phyloP scores from a whole-genome alignment of 805 yeast genomes.

The Saccharomyces cerevisiae region DNA sequence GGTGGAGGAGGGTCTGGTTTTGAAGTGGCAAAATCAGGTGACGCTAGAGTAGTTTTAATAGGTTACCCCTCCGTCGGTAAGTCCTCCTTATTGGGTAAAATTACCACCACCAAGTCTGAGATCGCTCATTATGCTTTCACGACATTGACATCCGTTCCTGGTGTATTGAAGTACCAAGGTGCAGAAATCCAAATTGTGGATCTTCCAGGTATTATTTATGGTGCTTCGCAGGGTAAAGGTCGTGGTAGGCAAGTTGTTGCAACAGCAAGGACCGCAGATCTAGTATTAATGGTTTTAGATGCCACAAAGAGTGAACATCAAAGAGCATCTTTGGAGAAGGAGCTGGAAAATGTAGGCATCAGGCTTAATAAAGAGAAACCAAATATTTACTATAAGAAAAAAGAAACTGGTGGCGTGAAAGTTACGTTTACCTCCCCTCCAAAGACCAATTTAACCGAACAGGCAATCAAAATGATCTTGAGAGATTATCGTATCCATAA shows the following conservation, averaged over 20 bases:
- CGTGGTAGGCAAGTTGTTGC: conserved; percentile 96
- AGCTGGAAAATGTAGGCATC: conserved; percentile 89
- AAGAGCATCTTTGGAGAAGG: conserved; percentile 75
- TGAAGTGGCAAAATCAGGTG: conserved; percentile 92
- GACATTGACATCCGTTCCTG: conserved; percentile 93
- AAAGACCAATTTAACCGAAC: conserved; percentile 62
- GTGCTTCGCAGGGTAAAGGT: conserved; percentile 95
- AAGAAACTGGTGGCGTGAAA: conserved; percentile 88
- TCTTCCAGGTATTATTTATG: conserved; percentile 93
- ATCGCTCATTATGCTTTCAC: conserved; percentile 94
- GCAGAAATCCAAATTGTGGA: conserved; percentile 97
- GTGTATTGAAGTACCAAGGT: conserved; percentile 89
- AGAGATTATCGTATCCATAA: conserved; percentile 86
- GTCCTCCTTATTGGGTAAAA: conserved; percentile 78
- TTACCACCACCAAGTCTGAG: conserved; percentile 89
- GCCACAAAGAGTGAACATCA: conserved; percentile 93
- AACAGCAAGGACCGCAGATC: conserved; percentile 90
- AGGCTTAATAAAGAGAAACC: conserved; percentile 78
- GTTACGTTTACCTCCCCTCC: conserved; percentile 77
- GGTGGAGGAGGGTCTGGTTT: conserved; percentile 80
- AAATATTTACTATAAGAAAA: conserved; percentile 62
- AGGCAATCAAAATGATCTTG: conserved; percentile 63
- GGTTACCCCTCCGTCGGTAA: conserved; percentile 98
- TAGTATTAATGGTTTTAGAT: conserved; percentile 87
- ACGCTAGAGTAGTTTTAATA: conserved; percentile 88